These are phyloP conservation scores for Lipomyces spencermartinsiae DNA, from an alignment of 805 yeast genomes.

Conservation along the genomic window DNA sequence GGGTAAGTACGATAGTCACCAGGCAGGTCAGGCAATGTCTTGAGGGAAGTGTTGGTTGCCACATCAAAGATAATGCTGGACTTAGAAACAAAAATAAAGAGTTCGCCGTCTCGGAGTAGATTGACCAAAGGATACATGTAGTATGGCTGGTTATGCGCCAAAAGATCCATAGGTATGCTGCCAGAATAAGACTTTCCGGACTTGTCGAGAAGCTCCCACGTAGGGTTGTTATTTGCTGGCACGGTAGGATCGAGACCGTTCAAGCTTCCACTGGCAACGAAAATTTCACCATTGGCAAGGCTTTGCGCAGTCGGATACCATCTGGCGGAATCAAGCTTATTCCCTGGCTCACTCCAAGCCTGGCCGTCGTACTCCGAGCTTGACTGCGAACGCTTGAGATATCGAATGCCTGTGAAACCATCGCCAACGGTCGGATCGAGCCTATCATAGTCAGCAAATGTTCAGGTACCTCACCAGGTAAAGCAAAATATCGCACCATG, in stretches of 20 bases:
- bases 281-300: conserved; percentile 33
- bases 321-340: conserved; percentile 29
- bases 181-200: conserved; percentile 28
- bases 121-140: conserved; percentile 37
- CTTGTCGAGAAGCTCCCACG: conserved; percentile 32
- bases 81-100: conserved; percentile 30
- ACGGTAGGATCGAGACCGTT: conserved; percentile 37
- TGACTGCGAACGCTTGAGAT: conserved; percentile 26
- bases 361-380: conserved; percentile 22
- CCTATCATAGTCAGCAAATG: conserved; percentile 2
- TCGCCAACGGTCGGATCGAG: conserved; percentile 33
- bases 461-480: background rate
- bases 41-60: conserved; percentile 23
- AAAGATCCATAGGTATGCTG: conserved; percentile 32
- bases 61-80: conserved; percentile 30
- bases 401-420: conserved; percentile 32
- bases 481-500: conserved; percentile 3
- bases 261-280: conserved; percentile 32
- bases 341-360: conserved; percentile 35
- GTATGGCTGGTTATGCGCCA: conserved; percentile 31
- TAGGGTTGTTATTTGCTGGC: conserved; percentile 33
- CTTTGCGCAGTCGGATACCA: conserved; percentile 34
- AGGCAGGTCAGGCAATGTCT: conserved; percentile 26
- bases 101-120: conserved; percentile 23
- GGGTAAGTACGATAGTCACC: conserved; percentile 37